These are phyloP conservation scores for Linnemannia exigua DNA, from an alignment of 192 early-diverging fungal species.

Conservation along the genomic window DNA sequence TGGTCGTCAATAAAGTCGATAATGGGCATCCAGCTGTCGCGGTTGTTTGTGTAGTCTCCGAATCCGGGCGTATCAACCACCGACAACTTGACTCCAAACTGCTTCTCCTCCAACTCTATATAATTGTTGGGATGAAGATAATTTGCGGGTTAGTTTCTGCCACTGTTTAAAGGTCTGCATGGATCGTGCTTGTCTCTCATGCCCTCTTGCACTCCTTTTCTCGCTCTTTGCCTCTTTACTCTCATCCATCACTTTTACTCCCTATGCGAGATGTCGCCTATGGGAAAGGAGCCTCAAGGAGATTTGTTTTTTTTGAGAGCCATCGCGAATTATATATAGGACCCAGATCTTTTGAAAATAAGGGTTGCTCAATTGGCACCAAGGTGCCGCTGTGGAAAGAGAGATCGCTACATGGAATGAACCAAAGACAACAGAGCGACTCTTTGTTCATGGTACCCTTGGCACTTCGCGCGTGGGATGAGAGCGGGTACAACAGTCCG, in stretches of 20 bases:
- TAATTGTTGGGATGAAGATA: not conserved
- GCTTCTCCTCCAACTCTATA: slow-evolving; percentile 94
- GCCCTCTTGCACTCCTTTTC: not conserved
- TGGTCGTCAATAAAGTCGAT: slow-evolving; percentile 98
- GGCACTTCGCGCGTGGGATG: not conserved
- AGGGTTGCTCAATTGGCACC: not conserved
- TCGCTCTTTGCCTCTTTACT: not conserved
- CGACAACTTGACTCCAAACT: slow-evolving; percentile 94
- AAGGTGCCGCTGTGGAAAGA: not conserved
- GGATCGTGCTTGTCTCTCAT: not conserved
- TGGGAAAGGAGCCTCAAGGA: slow-evolving; percentile 9
- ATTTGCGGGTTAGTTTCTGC: not conserved
- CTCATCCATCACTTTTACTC: not conserved
- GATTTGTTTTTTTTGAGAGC: slow-evolving; percentile 27
- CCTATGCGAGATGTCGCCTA: not conserved
- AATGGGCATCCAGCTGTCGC: slow-evolving; percentile 96
- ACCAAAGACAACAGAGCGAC: not conserved
- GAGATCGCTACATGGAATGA: not conserved
- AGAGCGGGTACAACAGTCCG: not conserved
- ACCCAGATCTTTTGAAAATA: slow-evolving; percentile 4
- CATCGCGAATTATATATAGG: slow-evolving; percentile 41
- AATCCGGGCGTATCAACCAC: slow-evolving; percentile 93
- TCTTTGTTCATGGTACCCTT: not conserved
- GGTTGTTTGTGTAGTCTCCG: slow-evolving; percentile 91
- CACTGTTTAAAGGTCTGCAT: not conserved